Evolutionary conservation across 257 asterid species (phyloP).

Genomic region (Sherardia arvensis): DNA sequence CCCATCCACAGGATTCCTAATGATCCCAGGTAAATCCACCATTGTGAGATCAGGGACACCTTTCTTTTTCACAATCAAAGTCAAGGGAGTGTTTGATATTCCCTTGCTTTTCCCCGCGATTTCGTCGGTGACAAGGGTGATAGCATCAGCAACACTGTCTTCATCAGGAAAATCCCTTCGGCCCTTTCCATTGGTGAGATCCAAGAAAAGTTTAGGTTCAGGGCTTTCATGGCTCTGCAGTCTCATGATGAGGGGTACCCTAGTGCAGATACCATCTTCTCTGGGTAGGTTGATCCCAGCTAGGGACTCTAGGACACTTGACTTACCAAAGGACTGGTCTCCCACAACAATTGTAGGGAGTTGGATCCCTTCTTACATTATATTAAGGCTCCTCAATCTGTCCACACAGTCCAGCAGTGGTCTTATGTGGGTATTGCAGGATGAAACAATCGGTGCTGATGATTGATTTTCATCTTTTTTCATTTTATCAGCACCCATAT

Average conservation of each 20-base stretch:
- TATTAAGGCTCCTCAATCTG: too few relatives aligned
- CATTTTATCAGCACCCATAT: too few relatives aligned
- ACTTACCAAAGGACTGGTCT: slow-evolving; percentile 14
- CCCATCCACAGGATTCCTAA: slow-evolving; percentile 11
- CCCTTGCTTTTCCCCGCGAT: slow-evolving; percentile 11
- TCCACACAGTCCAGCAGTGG: too few relatives aligned
- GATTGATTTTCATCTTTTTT: too few relatives aligned
- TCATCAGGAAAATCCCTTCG: too few relatives aligned
- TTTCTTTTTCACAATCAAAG: too few relatives aligned
- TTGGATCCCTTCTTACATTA: too few relatives aligned
- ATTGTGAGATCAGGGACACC: slow-evolving; percentile 11
- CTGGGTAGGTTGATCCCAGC: slow-evolving; percentile 14
- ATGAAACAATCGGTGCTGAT: too few relatives aligned
- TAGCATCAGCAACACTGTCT: neutral
- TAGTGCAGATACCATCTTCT: slow-evolving; percentile 12
- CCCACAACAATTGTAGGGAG: slow-evolving; percentile 17
- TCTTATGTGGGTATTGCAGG: too few relatives aligned
- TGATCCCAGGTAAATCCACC: slow-evolving; percentile 17
- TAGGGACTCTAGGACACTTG: slow-evolving; percentile 10
- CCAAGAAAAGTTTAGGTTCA: neutral
- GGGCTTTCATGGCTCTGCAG: slow-evolving; percentile 10
- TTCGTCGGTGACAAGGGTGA: neutral
- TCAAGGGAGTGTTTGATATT: slow-evolving; percentile 4
- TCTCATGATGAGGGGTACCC: slow-evolving; percentile 18
- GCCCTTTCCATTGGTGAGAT: too few relatives aligned